phyloP scores from a whole-genome alignment of 2,329 filamentous ascomycete species.

The Eurotiales sp. region DNA sequence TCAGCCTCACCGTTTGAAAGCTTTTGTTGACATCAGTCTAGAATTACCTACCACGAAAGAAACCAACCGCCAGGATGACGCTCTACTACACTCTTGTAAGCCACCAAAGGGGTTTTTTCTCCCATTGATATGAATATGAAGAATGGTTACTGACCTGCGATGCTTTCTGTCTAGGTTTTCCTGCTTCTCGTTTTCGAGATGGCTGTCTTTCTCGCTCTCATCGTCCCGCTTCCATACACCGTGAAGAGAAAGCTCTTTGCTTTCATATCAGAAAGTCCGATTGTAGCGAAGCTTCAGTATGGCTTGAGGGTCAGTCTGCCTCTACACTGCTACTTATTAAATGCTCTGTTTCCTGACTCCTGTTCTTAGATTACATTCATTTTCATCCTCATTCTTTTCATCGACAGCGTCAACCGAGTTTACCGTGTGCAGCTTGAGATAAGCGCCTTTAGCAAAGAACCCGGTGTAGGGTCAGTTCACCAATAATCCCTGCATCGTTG shows the following conservation, averaged over 20 bases:
- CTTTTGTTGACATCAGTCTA: constrained; percentile 9
- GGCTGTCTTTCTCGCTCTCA: constrained; percentile 47
- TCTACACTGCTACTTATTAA: neutral
- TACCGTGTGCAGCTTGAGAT: constrained; percentile 95
- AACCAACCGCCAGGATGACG: constrained; percentile 53
- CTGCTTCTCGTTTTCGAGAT: constrained; percentile 49
- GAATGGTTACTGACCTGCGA: constrained; percentile 12
- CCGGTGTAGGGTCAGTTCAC: constrained; percentile 46
- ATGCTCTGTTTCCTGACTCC: neutral
- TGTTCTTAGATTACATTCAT: constrained; percentile 81
- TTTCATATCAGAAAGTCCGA: constrained; percentile 86
- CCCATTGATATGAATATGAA: neutral
- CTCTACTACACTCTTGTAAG: constrained; percentile 66
- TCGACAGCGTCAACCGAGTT: constrained; percentile 93
- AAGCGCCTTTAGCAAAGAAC: constrained; percentile 63
- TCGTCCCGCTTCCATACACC: constrained; percentile 81
- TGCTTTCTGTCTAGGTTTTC: constrained; percentile 40
- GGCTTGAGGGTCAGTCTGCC: constrained; percentile 69
- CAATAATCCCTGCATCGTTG: neutral
- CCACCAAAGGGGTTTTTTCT: too few relatives aligned
- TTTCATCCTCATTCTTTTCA: constrained; percentile 96
- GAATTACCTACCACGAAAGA: constrained; percentile 2
- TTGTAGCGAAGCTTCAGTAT: constrained; percentile 91
- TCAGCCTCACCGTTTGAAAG: neutral
- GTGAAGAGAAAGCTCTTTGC: constrained; percentile 83